phyloP scores from a whole-genome alignment of 106 monocot genomes.

The Iris macrosiphon region DNA sequence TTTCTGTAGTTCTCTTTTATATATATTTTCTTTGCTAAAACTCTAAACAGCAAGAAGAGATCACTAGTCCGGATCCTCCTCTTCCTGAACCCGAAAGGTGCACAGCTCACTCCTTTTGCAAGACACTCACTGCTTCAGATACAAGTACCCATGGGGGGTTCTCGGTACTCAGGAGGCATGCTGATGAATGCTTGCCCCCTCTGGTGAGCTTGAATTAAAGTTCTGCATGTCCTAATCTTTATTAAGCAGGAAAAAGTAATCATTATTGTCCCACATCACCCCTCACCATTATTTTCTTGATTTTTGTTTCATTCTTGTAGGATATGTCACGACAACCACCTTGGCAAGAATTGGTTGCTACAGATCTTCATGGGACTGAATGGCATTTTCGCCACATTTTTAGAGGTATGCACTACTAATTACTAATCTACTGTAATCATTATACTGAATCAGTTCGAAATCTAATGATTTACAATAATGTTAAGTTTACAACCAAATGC shows the following conservation, averaged over 20 bases:
- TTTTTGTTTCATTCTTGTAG: slow-evolving; percentile 18
- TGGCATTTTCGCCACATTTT: slow-evolving; percentile 98
- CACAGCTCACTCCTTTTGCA: slow-evolving; percentile 76
- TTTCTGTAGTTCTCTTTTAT: not conserved
- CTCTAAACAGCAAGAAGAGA: slow-evolving; percentile 39
- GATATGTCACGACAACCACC: slow-evolving; percentile 96
- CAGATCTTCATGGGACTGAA: slow-evolving; percentile 78
- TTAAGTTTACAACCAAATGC: too few relatives aligned
- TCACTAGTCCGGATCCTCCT: slow-evolving; percentile 46
- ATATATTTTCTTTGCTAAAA: not conserved
- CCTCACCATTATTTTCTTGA: too few relatives aligned
- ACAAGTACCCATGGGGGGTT: slow-evolving; percentile 98
- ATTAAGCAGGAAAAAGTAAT: too few relatives aligned
- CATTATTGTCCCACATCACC: too few relatives aligned
- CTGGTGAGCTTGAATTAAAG: slow-evolving; percentile 72
- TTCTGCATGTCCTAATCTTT: too few relatives aligned
- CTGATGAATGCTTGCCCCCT: slow-evolving; percentile 90
- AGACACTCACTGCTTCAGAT: slow-evolving; percentile 92
- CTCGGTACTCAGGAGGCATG: slow-evolving; percentile 87
- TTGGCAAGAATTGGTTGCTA: slow-evolving; percentile 87
- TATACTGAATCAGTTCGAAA: too few relatives aligned
- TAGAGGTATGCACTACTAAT: slow-evolving; percentile 60
- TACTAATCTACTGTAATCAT: too few relatives aligned
- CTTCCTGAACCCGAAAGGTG: slow-evolving; percentile 45
- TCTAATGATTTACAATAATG: too few relatives aligned